A percentile compares a stretch with the other conserved stretches of the same genome.
Conservation (phyloP, 2,329 filamentous ascomycete genomes). For the Rutstroemia sp. region DNA sequence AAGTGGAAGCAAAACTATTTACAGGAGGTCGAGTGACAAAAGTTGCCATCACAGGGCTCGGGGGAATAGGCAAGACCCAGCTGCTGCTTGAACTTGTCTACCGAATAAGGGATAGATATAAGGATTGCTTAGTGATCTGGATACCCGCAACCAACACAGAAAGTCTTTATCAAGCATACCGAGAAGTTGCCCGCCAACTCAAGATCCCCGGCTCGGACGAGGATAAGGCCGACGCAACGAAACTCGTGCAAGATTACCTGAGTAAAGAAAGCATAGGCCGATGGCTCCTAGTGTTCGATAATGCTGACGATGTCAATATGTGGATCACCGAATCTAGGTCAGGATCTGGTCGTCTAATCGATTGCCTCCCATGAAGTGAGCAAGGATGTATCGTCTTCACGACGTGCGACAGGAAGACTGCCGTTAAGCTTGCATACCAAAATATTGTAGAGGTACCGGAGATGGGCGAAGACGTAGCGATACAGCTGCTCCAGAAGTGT, state of each 20-base stretch:
- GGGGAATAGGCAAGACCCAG: background rate
- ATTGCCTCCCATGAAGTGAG: too few species aligned
- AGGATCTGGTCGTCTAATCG: background rate
- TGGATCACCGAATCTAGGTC: background rate
- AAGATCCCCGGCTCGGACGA: too few species aligned
- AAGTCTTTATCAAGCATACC: background rate
- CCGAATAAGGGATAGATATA: background rate
- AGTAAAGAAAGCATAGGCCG: background rate
- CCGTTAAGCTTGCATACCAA: too few species aligned
- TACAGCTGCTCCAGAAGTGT: too few species aligned
- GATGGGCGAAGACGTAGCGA: too few species aligned
- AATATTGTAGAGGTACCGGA: too few species aligned
- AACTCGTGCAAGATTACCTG: too few species aligned
- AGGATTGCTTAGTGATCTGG: background rate
- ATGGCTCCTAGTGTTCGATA: background rate
- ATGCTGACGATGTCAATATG: background rate
- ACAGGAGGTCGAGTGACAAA: background rate
- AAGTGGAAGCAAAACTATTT: background rate
- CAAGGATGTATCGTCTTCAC: too few species aligned
- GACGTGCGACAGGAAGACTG: too few species aligned
- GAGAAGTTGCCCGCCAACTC: too few species aligned
- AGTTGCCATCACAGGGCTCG: background rate
- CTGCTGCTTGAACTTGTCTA: background rate
- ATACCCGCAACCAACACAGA: background rate
- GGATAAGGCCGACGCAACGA: too few species aligned